These are phyloP conservation scores for Diplodia mutila DNA, from an alignment of 2,329 filamentous ascomycete genomes.

Conservation along the genomic window DNA sequence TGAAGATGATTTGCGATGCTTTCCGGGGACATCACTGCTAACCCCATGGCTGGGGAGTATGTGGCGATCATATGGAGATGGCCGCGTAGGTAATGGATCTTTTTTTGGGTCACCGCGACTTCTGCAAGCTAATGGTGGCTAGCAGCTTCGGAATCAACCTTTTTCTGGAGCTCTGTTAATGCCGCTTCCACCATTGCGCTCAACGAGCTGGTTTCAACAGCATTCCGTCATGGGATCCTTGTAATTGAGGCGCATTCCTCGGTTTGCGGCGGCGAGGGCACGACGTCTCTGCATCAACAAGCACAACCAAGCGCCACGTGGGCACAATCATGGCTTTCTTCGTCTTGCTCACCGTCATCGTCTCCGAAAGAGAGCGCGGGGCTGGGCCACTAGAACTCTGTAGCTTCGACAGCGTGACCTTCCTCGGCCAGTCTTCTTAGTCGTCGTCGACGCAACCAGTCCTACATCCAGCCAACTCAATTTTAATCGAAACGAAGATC, in stretches of 20 bases:
- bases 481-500: background rate
- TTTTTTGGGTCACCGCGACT: background rate
- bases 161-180: background rate
- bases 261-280: background rate
- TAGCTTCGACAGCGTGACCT: background rate
- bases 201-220: background rate
- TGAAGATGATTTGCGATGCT: background rate
- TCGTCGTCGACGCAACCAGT: background rate
- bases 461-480: background rate
- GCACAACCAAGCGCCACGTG: conserved; percentile 2
- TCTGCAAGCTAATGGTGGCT: background rate
- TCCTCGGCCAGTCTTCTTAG: background rate
- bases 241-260: conserved; percentile 6
- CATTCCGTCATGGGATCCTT: background rate
- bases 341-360: background rate
- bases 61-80: background rate
- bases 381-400: background rate
- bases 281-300: no score
- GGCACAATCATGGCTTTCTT: background rate
- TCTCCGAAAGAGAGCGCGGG: background rate
- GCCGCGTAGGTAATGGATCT: background rate
- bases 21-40: background rate
- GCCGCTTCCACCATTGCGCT: background rate
- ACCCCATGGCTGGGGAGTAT: background rate
- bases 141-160: background rate